Base-by-base conservation (phyloP, 2,329 filamentous ascomycete species). In the Botryotinia calthae region DNA sequence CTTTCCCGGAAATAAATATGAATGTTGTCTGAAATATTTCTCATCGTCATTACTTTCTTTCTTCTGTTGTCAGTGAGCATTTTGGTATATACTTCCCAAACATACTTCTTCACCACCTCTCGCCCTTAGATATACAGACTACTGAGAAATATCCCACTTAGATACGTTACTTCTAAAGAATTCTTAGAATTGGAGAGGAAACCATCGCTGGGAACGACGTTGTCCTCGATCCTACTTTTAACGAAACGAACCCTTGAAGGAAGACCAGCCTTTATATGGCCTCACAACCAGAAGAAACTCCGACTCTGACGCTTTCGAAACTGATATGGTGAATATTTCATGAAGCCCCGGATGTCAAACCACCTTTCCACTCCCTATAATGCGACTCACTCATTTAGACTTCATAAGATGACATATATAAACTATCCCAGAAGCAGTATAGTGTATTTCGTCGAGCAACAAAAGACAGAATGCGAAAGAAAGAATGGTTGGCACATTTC, bases 51-150 rank as follows among this genome's bases (percentile, higher is more conserved):
- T 34, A 10, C 16, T 34, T n/a, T 8, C 2, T 3, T 40, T n/a
- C 25, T 4, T 6, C 5, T 40, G 6, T 40, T 40, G 3, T 61
- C 22, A n/a, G 3, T 18, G 5, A 40, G 14, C 7, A 0, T 37
- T 16, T 8, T 25, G 14, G 12, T 14, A 4, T 9, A 28, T 1
- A 8, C 14, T 28, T 61, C 14, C 7, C 20, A 25, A 8, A 16
- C 4, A 7, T 20, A 58, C 9, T 61, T 14, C 12, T 40, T 25
- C 2, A 18, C 22, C 25, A n/a, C n/a, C 12, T 62, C 3, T 18
- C 14, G n/a, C 1, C 4, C 12, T 4, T 0, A 25, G 40, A n/a
- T 5, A 62, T 18, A 9, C 0, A 62, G 10, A 2, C 0, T 37
- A 18, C 22, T 7, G 6, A n/a, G 7, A 61, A 61, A 4, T 7